Evolutionary conservation across 129 eudicot species (phyloP).

Genomic region (Heracleum sosnowskyi): DNA sequence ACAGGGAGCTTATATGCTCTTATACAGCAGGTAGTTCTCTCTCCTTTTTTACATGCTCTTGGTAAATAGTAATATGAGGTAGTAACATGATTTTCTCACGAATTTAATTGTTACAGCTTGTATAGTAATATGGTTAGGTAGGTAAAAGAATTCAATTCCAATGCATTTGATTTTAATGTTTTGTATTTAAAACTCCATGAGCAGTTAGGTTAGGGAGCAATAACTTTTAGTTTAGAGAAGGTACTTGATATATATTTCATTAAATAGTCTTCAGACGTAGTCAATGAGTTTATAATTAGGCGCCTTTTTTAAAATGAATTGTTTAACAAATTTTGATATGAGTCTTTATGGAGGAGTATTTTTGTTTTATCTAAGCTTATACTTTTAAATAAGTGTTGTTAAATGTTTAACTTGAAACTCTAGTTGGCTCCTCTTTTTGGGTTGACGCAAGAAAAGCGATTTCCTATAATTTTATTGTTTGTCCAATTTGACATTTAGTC

Average conservation of each 20-base stretch:
- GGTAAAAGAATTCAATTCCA: background rate
- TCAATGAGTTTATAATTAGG: background rate
- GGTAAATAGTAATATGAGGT: background rate
- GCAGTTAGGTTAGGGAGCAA: background rate
- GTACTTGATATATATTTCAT: background rate
- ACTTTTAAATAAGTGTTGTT: background rate
- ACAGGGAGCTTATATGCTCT: slow-evolving; percentile 96
- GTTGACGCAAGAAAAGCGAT: background rate
- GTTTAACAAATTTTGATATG: background rate
- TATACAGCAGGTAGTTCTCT: slow-evolving; percentile 64
- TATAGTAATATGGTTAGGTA: background rate
- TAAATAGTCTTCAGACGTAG: background rate
- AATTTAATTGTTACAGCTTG: background rate
- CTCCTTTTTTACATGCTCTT: background rate
- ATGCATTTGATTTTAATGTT: background rate
- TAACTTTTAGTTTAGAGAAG: background rate
- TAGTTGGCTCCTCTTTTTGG: background rate
- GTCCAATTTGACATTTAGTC: background rate
- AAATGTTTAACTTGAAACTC: background rate
- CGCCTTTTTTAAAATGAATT: background rate
- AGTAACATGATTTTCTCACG: background rate
- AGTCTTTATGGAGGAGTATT: background rate
- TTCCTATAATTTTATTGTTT: background rate
- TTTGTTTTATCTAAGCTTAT: background rate
- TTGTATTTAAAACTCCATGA: background rate